Conservation (phyloP, 1,139 yeast genomes). For the Geotrichum citri-aurantii region DNA sequence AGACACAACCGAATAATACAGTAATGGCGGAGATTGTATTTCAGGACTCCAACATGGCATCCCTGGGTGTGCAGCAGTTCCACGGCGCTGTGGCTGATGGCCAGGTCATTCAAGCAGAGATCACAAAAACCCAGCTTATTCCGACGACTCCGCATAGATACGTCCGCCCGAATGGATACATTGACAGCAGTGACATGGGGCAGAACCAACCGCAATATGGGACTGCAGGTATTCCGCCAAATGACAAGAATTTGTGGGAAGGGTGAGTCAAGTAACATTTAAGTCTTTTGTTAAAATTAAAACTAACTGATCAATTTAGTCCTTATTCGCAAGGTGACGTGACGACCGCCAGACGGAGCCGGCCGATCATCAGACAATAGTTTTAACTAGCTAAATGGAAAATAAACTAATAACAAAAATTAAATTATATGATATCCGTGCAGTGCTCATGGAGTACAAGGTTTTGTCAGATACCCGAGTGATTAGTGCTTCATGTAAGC, state of each 20-base stretch:
- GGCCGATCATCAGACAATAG: constrained; percentile 11
- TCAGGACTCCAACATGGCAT: constrained; percentile 23
- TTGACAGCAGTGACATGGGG: background rate
- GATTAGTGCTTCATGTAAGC: background rate
- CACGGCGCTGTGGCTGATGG: constrained; percentile 31
- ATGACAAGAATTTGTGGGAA: constrained; percentile 2
- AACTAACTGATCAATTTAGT: background rate
- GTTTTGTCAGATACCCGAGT: background rate
- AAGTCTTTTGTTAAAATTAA: background rate
- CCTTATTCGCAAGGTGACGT: constrained; percentile 7
- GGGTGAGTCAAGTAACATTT: constrained; percentile 2
- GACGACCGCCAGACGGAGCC: constrained; percentile 9
- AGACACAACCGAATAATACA: constrained; percentile 17
- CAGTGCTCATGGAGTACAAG: background rate
- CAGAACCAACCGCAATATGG: background rate
- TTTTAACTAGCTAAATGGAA: too few relatives aligned
- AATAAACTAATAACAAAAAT: too few relatives aligned
- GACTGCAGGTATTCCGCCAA: background rate
- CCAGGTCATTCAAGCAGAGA: constrained; percentile 23
- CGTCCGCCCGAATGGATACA: background rate
- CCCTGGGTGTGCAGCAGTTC: constrained; percentile 24
- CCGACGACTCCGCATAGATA: constrained; percentile 6
- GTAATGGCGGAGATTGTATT: constrained; percentile 30
- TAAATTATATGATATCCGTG: background rate
- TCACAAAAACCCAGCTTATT: constrained; percentile 26